Conservation (phyloP, 805 yeast genomes). For the Saturnispora zaruensis region DNA sequence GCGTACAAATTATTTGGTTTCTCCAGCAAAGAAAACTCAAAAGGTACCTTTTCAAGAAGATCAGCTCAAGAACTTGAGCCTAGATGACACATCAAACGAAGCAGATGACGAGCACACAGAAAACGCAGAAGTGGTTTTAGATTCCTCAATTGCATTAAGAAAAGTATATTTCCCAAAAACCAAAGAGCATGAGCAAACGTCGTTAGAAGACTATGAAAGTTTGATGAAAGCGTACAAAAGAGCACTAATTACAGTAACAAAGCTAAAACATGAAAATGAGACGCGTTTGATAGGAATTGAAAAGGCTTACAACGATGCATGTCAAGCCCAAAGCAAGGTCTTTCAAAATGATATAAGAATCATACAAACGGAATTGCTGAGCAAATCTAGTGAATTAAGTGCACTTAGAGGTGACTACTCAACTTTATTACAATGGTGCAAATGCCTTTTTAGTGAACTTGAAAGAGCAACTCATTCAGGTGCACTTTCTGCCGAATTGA, state of each 20-base stretch:
- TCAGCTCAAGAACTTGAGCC: background rate
- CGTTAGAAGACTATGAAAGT: background rate
- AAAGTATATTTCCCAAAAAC: background rate
- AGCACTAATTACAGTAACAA: background rate
- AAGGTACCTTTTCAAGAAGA: background rate
- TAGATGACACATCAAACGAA: background rate
- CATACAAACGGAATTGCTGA: background rate
- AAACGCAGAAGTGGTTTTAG: background rate
- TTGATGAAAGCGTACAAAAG: background rate
- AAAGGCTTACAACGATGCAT: background rate
- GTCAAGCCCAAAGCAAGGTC: background rate
- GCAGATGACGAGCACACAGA: constrained; percentile 9
- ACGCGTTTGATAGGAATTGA: background rate
- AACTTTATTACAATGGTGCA: constrained; percentile 3
- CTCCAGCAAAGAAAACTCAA: background rate
- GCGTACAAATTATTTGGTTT: background rate
- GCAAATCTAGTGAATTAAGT: background rate
- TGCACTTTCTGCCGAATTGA: background rate
- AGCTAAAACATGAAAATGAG: background rate
- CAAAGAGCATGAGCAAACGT: background rate
- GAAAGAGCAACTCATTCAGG: background rate
- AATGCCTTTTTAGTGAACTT: constrained; percentile 4
- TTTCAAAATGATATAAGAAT: background rate
- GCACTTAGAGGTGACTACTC: background rate
- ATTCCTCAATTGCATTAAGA: background rate